Conservation (phyloP, 805 yeast species). For the Candida bentonensis region DNA sequence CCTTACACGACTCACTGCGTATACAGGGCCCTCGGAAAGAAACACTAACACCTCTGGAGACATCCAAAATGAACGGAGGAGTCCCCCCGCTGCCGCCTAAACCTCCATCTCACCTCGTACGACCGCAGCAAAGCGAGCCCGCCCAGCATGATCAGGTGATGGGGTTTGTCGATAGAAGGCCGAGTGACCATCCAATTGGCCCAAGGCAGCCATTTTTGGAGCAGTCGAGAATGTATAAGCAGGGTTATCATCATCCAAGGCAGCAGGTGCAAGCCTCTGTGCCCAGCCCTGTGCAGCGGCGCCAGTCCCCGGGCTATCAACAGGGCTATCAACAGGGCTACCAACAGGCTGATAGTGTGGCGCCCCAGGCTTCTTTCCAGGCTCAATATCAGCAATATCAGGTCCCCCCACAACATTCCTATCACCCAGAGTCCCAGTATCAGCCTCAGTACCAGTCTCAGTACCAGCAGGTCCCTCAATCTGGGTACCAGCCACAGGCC, state of each 20-base stretch:
- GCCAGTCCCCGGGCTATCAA: too few relatives aligned
- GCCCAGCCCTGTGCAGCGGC: too few relatives aligned
- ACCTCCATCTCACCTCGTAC: conserved; percentile 9
- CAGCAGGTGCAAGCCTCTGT: background rate
- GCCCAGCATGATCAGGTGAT: conserved; percentile 2
- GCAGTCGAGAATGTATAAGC: background rate
- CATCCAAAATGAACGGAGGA: background rate
- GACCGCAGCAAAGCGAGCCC: conserved; percentile 9
- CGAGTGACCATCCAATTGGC: conserved; percentile 9
- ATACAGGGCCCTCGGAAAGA: too few relatives aligned
- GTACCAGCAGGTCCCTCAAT: background rate
- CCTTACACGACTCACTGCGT: too few relatives aligned
- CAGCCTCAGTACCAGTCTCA: background rate
- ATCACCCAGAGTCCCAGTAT: background rate
- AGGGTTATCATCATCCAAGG: background rate
- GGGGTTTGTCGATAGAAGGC: conserved; percentile 7
- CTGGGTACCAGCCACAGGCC: too few relatives aligned
- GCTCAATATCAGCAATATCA: background rate
- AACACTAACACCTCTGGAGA: background rate
- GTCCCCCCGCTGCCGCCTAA: conserved; percentile 14
- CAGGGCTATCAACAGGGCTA: background rate
- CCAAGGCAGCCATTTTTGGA: conserved; percentile 4
- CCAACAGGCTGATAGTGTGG: too few relatives aligned
- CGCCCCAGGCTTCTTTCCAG: background rate
- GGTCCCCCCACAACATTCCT: background rate